Conservation (phyloP, 495 filamentous ascomycete species). For the Parachaetomium inaequale region DNA sequence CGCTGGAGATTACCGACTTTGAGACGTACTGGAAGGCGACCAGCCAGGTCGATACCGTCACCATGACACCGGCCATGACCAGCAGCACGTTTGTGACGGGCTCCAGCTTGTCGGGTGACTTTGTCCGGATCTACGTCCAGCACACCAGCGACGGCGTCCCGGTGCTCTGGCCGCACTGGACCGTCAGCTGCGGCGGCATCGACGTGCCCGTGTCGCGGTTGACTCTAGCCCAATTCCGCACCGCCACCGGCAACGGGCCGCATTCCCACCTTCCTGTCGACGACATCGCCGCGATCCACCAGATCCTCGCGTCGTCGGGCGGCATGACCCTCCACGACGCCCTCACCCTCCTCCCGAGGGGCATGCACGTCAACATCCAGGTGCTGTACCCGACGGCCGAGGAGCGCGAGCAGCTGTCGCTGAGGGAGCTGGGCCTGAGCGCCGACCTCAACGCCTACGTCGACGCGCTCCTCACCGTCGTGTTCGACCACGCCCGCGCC, state of each 20-base stretch:
- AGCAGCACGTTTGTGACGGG: slow-evolving; percentile 87
- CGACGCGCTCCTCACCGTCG: slow-evolving; percentile 74
- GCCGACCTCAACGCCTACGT: slow-evolving; percentile 83
- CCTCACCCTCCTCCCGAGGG: slow-evolving; percentile 64
- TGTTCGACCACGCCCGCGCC: slow-evolving; percentile 85
- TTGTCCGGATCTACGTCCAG: slow-evolving; percentile 86
- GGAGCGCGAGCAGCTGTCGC: slow-evolving; percentile 56
- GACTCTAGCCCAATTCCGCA: slow-evolving; percentile 67
- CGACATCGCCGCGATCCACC: slow-evolving; percentile 63
- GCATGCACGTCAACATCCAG: slow-evolving; percentile 82
- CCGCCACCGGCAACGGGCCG: slow-evolving; percentile 55
- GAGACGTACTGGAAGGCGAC: slow-evolving; percentile 99
- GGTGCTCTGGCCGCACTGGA: slow-evolving; percentile 80
- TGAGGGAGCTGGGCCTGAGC: slow-evolving; percentile 61
- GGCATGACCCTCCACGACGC: slow-evolving; percentile 74
- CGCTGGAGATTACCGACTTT: slow-evolving; percentile 93
- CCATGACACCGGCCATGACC: slow-evolving; percentile 29
- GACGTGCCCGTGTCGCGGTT: slow-evolving; percentile 75
- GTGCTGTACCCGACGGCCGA: slow-evolving; percentile 72
- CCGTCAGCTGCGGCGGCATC: slow-evolving; percentile 71
- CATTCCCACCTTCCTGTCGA: slow-evolving; percentile 43
- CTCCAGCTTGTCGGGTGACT: slow-evolving; percentile 90
- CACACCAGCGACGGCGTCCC: slow-evolving; percentile 82
- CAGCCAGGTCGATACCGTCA: slow-evolving; percentile 71
- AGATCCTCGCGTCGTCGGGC: slow-evolving; percentile 60